Conservation (phyloP, 257 asterid species). For the Penstemon davidsonii region DNA sequence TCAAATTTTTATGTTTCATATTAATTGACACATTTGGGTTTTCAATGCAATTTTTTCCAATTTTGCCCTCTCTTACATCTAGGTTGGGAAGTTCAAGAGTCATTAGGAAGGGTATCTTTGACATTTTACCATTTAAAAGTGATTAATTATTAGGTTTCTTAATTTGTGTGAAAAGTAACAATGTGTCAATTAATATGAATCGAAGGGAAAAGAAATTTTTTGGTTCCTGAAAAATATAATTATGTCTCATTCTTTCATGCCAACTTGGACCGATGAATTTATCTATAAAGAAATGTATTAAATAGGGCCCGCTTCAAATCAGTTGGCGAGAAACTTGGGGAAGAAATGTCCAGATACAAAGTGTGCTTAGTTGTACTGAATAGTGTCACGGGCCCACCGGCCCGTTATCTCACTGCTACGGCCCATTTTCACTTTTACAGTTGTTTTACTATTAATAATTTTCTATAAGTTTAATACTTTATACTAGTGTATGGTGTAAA, state of each 20-base stretch:
- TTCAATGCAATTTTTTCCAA: too few species aligned
- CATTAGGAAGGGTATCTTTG: too few species aligned
- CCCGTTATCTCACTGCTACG: slow-evolving; percentile 5
- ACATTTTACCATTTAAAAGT: too few species aligned
- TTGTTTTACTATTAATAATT: background rate
- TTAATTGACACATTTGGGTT: too few species aligned
- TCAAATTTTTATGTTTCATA: too few species aligned
- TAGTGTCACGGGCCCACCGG: slow-evolving; percentile 22
- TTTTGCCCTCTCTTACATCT: too few species aligned
- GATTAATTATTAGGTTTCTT: too few species aligned
- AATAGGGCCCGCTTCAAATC: slow-evolving; percentile 21
- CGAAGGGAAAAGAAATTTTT: too few species aligned
- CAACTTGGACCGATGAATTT: background rate
- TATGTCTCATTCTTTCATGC: background rate
- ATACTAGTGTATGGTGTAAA: background rate
- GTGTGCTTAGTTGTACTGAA: slow-evolving; percentile 37
- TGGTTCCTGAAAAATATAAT: background rate
- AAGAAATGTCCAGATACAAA: slow-evolving; percentile 34
- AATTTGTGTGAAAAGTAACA: too few species aligned
- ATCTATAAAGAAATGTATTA: background rate
- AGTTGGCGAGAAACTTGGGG: slow-evolving; percentile 23
- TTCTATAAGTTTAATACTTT: background rate
- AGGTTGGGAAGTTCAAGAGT: too few species aligned
- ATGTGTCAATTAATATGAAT: too few species aligned
- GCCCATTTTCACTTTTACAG: slow-evolving; percentile 11